phyloP scores from a whole-genome alignment of 257 asterid genomes.

The Nicotiana obtusifolia region DNA sequence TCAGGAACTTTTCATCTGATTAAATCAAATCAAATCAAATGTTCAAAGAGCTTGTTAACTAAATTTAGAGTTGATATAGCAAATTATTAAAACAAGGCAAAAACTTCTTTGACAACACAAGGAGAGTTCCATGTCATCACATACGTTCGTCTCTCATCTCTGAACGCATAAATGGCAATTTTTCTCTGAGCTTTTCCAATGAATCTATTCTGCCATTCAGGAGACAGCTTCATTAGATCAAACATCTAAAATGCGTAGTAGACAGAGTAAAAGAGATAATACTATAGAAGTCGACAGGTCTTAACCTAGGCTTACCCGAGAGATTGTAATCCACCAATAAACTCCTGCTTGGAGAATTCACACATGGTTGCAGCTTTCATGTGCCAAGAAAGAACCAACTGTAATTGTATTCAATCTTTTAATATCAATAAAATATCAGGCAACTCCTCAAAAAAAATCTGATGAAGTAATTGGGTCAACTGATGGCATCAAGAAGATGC shows the following conservation, averaged over 20 bases:
- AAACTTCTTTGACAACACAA: conserved; percentile 7
- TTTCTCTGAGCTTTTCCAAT: conserved; percentile 83
- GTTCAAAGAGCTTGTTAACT: neutral
- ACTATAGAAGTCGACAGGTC: neutral
- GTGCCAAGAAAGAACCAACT: conserved; percentile 69
- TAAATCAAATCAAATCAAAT: neutral
- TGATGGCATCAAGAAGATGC: too few species aligned
- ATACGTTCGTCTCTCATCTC: conserved; percentile 96
- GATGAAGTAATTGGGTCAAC: too few species aligned
- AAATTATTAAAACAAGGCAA: conserved; percentile 10
- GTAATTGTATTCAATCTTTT: conserved; percentile 8
- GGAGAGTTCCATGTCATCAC: conserved; percentile 30
- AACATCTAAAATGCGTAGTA: neutral
- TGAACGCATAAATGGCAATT: conserved; percentile 84
- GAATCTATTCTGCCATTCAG: conserved; percentile 76
- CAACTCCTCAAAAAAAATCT: too few species aligned
- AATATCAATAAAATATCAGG: neutral
- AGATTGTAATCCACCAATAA: conserved; percentile 79
- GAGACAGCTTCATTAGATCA: conserved; percentile 14
- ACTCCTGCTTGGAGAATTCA: conserved; percentile 91
- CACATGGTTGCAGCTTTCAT: conserved; percentile 99
- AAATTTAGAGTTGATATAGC: neutral
- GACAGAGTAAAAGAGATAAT: neutral
- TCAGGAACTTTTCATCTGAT: neutral
- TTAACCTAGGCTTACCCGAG: conserved; percentile 63